Evolutionary conservation across 2,329 filamentous ascomycete genomes (phyloP).

Genomic region (Microcyclosporella mali): DNA sequence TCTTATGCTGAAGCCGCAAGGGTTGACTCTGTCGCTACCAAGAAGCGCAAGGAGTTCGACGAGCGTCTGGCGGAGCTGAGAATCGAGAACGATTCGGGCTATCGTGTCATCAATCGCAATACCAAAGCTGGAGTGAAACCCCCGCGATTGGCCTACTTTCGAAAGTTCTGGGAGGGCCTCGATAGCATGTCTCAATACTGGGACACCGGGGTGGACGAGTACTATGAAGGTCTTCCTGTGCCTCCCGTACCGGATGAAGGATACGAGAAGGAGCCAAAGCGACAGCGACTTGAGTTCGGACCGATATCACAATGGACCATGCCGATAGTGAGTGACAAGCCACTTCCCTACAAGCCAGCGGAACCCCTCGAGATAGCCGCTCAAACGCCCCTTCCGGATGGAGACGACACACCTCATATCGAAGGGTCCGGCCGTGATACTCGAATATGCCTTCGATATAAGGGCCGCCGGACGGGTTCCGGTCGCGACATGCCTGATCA

Average conservation of each 20-base stretch:
- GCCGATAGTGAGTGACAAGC: not conserved
- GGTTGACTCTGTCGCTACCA: conserved; percentile 43
- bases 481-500: conserved; percentile 55
- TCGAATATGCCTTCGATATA: conserved; percentile 39
- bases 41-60: conserved; percentile 45
- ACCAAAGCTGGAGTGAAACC: conserved; percentile 41
- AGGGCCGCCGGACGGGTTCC: conserved; percentile 52
- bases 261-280: conserved; percentile 20
- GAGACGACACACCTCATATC: not conserved
- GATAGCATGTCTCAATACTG: conserved; percentile 57
- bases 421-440: conserved; percentile 13
- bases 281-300: conserved; percentile 14
- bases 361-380: conserved; percentile 1
- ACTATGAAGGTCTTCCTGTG: conserved; percentile 35
- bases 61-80: conserved; percentile 46
- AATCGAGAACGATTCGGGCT: conserved; percentile 52
- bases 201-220: conserved; percentile 55
- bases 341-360: not conserved
- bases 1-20: conserved; percentile 25
- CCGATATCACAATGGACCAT: conserved; percentile 3
- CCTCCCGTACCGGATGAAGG: conserved; percentile 10
- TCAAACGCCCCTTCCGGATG: not conserved
- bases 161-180: conserved; percentile 56
- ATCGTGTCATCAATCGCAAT: conserved; percentile 49
- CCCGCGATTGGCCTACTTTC: conserved; percentile 49